Percentiles rank a stretch among this genome's conserved stretches.
phyloP scores from a whole-genome alignment of 495 filamentous ascomycete genomes.

The Tuber calosporum region DNA sequence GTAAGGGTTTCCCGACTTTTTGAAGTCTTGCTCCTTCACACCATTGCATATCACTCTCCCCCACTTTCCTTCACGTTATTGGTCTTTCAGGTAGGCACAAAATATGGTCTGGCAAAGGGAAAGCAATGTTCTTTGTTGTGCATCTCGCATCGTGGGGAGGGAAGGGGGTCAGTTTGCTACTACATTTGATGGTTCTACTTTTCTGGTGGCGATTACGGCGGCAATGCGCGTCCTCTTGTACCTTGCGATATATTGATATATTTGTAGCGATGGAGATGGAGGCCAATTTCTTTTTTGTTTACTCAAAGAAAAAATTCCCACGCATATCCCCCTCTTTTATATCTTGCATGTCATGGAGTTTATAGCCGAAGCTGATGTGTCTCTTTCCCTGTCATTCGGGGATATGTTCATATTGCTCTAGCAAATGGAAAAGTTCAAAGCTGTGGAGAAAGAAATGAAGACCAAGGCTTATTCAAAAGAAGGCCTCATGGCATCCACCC shows the following conservation, averaged over 20 bases:
- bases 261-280: constrained; percentile 7
- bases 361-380: constrained; percentile 41
- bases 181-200: constrained; percentile 7
- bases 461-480: constrained; percentile 99
- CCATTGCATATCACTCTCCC: constrained; percentile 13
- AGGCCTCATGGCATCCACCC: constrained; percentile 78
- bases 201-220: constrained; percentile 1
- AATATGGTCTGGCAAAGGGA: constrained; percentile 8
- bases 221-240: constrained; percentile 2
- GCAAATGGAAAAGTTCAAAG: constrained; percentile 99
- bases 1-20: constrained; percentile 48
- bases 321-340: constrained; percentile 34
- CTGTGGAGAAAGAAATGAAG: constrained; percentile 99
- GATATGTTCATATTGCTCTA: constrained; percentile 46
- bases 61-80: constrained; percentile 23
- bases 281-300: constrained; percentile 29
- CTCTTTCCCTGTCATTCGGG: constrained; percentile 31
- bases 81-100: constrained; percentile 16
- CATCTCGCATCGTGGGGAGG: constrained; percentile 11
- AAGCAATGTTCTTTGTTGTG: constrained; percentile 35
- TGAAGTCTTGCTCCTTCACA: background rate
- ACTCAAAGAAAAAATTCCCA: constrained; percentile 15
- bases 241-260: background rate
- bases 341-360: constrained; percentile 33
- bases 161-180: constrained; percentile 22